Evolutionary conservation across 1,284 basidiomycete species (phyloP), one percentile per base, ranked within the genome.

Genomic region (Golubevia pallescens): DNA sequence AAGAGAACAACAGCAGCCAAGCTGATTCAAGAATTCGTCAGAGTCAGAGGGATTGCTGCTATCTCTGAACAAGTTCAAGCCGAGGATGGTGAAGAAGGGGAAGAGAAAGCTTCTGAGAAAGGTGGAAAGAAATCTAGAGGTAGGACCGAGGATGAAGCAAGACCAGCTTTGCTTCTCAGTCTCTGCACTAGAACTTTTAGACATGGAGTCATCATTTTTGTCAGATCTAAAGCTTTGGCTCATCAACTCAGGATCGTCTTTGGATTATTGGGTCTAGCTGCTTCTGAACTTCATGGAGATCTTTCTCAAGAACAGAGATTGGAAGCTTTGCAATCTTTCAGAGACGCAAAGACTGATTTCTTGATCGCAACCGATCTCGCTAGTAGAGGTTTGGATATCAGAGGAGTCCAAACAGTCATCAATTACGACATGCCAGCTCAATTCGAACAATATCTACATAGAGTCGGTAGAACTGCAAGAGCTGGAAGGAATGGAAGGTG

Each of bases 371-470:
- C 96, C 0, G 96, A 98, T 86, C 88, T 99, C 20, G 96, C 96
- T 23, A 93, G 94, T 69, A 92, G 95, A 75, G 95, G 95, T 86
- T 89, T 98, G 34, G 95, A 98, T 87, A 97, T 98, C 87, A 96
- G 95, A 80, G 95, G 95, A 19, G 92, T 97, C n/a, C 93, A 97
- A 81, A 95, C 94, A 0, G 94, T 98, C 65, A 94, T 87, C 70
- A 98, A 98, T 86, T 97, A 95, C 84, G 95, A 98, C 86, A 97
- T 98, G 95, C 95, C 96, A 2, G 90, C 90, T 19, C 93, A 96
- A 80, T 88, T 97, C 53, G 91, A 94, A 10, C 94, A 95, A 80
- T 99, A 99, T 87, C 89, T 97, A 48, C 96, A 99, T 86, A 92
- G 96, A 67, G 95, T 98, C 23, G 96, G 96, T 76, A 90, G 96